phyloP scores from a whole-genome alignment of 805 yeast species.

The Candida odintsovae region DNA sequence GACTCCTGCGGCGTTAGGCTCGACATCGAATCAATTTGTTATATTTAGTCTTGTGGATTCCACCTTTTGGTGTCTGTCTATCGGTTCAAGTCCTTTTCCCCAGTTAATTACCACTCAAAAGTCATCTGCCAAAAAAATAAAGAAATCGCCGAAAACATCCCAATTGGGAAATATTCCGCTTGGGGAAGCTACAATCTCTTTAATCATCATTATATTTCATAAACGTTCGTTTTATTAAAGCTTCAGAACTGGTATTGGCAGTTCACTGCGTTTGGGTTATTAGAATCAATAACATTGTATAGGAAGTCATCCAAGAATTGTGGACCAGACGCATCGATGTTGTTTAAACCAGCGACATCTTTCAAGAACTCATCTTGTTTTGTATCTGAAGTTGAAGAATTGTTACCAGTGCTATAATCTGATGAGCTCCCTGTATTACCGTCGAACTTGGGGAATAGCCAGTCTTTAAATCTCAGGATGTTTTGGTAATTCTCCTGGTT shows the following conservation, averaged over 20 bases:
- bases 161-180: not conserved
- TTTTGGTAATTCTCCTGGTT: constrained; percentile 17
- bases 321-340: constrained; percentile 9
- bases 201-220: not conserved
- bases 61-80: not conserved
- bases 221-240: not conserved
- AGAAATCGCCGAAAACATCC: not conserved
- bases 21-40: not conserved
- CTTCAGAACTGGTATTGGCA: not conserved
- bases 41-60: too few relatives aligned
- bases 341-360: constrained; percentile 13
- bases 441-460: constrained; percentile 19
- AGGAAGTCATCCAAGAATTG: constrained; percentile 20
- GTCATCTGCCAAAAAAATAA: not conserved
- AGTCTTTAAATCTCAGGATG: constrained; percentile 21
- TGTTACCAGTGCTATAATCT: not conserved
- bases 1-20: not conserved
- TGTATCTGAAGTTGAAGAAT: constrained; percentile 1
- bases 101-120: not conserved
- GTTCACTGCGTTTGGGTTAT: not conserved
- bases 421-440: not conserved
- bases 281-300: constrained; percentile 14
- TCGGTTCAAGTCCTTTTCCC: not conserved
- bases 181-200: not conserved
- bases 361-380: constrained; percentile 14